Base-by-base conservation (phyloP, 495 filamentous ascomycete species). In the Penicillium dipodomyicola region DNA sequence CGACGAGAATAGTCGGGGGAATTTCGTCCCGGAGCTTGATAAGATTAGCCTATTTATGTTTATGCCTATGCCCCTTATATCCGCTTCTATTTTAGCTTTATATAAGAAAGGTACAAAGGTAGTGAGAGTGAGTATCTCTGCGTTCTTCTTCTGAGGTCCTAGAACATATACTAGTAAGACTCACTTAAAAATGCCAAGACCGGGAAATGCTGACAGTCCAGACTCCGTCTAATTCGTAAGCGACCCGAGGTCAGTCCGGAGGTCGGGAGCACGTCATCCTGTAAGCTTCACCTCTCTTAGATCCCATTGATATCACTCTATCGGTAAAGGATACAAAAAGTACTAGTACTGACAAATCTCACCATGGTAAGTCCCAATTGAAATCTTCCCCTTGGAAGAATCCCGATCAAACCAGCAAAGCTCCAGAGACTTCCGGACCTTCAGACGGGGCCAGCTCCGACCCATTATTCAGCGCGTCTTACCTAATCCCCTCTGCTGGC, bases 391-490 rank as follows among this genome's bases (percentile, higher is more conserved):
- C 19, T 14, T 17, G 20, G 20, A 44, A 20, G 29, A 4, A 7
- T 12, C 45, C 27, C 45, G 15, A 12, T 32, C 17, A 39, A 39
- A n/a, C 10, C 27, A 47, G 25, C 35, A 39, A 39, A 39, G 35
- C 55, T 57, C 47, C 40, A 42, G 48, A 49, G n/a, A 23, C 32
- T 49, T 57, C 37, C 30, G 37, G 19, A 39, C 15, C 35, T 35
- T 14, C 15, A 39, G 61, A 23, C 23, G 23, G 4, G 20, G 20
- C 12, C 11, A 43, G 15, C 19, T 27, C 43, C 43, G 42, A 14
- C 10, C n/a, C 6, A 48, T 62, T 58, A 63, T 61, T 63, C 57
- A 68, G 42, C 59, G 42, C 59, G 35, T 22, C 56, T 69, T 69
- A 69, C 64, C 56, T 69, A 69, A 69, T 47, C 63, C 17, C 40